These are phyloP conservation scores for Hyphopichia buzzinii DNA, from an alignment of 1,139 yeast genomes.

Conservation along the genomic window DNA sequence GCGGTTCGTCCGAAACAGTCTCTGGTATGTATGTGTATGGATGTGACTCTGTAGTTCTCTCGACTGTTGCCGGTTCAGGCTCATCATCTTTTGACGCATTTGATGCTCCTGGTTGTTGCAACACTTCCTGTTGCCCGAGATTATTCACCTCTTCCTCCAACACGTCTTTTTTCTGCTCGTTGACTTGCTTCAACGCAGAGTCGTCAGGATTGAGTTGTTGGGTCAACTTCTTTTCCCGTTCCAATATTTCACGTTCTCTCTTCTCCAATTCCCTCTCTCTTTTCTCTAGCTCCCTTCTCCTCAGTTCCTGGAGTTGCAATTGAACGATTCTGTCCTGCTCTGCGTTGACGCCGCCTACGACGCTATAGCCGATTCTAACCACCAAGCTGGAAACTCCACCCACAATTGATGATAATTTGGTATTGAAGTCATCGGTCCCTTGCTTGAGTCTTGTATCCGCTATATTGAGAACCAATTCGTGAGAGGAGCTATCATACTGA, in stretches of 20 bases:
- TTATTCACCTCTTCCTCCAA: not conserved
- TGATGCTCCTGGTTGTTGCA: not conserved
- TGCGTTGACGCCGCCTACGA: slow-evolving; percentile 5
- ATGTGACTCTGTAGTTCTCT: not conserved
- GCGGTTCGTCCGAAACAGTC: slow-evolving; percentile 11
- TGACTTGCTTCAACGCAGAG: not conserved
- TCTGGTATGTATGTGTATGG: not conserved
- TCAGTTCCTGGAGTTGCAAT: slow-evolving; percentile 18
- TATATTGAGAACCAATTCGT: not conserved
- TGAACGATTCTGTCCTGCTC: slow-evolving; percentile 21
- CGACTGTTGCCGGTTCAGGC: not conserved
- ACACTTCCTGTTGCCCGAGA: not conserved
- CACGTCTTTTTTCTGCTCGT: not conserved
- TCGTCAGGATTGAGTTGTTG: not conserved
- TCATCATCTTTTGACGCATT: not conserved
- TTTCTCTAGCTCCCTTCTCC: slow-evolving; percentile 3
- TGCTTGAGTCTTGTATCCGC: not conserved
- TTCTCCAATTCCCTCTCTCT: slow-evolving; percentile 1
- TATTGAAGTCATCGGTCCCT: slow-evolving; percentile 6
- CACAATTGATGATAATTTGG: slow-evolving; percentile 9
- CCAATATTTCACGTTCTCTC: slow-evolving; percentile 1
- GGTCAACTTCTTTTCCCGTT: not conserved
- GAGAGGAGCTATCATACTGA: not conserved
- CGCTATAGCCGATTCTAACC: slow-evolving; percentile 2
- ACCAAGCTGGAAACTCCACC: slow-evolving; percentile 16